These are phyloP conservation scores for Candida sojae DNA, from an alignment of 1,139 yeast genomes.

Conservation along the genomic window DNA sequence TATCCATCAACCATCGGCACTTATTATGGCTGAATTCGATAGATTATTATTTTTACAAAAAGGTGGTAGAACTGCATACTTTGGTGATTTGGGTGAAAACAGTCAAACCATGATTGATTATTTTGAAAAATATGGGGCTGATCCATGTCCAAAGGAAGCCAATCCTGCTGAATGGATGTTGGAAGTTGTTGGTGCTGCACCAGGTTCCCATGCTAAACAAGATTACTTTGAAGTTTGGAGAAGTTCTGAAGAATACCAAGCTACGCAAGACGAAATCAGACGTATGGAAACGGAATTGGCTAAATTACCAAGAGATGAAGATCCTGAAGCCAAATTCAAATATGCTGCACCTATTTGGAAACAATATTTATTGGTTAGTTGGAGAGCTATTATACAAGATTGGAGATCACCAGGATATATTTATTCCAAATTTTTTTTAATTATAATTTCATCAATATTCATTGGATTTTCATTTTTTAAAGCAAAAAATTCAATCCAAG, in stretches of 20 bases:
- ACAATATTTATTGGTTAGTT: constrained; percentile 26
- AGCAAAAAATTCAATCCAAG: constrained; percentile 33
- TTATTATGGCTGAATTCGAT: constrained; percentile 36
- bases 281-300: constrained; percentile 32
- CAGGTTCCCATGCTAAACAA: constrained; percentile 37
- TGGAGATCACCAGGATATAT: constrained; percentile 48
- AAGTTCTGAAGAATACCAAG: constrained; percentile 28
- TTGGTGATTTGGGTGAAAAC: constrained; percentile 62
- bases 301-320: constrained; percentile 25
- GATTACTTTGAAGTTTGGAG: constrained; percentile 37
- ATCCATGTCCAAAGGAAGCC: constrained; percentile 44
- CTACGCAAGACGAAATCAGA: constrained; percentile 22
- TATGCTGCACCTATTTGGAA: constrained; percentile 30
- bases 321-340: constrained; percentile 22
- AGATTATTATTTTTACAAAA: constrained; percentile 38
- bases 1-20: constrained; percentile 45
- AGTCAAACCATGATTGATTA: constrained; percentile 53
- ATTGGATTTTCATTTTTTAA: constrained; percentile 49
- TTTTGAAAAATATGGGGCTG: constrained; percentile 56
- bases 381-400: constrained; percentile 33
- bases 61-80: constrained; percentile 64
- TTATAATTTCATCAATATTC: constrained; percentile 41
- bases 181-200: constrained; percentile 50
- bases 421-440: constrained; percentile 40
- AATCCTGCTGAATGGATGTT: constrained; percentile 62